Base-by-base conservation (phyloP, 192 early-diverging fungal genomes). In the Entomortierella beljakovae region DNA sequence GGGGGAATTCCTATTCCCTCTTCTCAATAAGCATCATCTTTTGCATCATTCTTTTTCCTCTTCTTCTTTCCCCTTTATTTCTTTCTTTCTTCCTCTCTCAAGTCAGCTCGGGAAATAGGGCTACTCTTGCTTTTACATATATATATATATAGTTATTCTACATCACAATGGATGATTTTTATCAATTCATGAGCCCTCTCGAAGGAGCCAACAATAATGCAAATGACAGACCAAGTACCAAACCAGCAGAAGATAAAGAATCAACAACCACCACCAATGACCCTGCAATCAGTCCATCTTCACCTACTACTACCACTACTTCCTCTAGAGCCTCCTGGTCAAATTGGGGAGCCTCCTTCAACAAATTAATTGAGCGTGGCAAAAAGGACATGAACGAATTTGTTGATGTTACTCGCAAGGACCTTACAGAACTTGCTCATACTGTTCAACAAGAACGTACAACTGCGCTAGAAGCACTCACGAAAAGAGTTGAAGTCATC, bases 401-500 rank as follows among this genome's bases (percentile, higher is more conserved):
- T 70, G 86, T 85, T 7, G 80, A 83, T 29, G 86, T 85, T 49
- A 85, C 86, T 10, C 81, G 80, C 49, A 81, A 83, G 28, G 86
- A 87, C 55, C 64, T 87, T 50, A 73, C 82, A 26, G 86, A 87
- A 42, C 81, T 87, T 52, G 84, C 68, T 32, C 80, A 68, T 29
- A 83, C 83, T 10, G 67, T 87, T 29, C 71, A 68, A n/a, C 82
- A 83, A 32, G 86, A 87, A 37, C 60, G 50, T 29, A 68, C 81
- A 8, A 66, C 68, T 6, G 62, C 80, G n/a, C 18, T 81, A n/a
- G 66, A 61, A 22, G 29, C 61, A 15, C 32, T 82, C 6, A 68
- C 56, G 25, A 73, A 82, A 37, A 65, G 56, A 33, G 68, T 82
- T 33, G 73, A 57, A 20, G 71, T 51, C 33, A 37, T 82, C 22